Evolutionary conservation across 2,329 filamentous ascomycete genomes (phyloP).

Genomic region (Raffaelea ambrosiae): DNA sequence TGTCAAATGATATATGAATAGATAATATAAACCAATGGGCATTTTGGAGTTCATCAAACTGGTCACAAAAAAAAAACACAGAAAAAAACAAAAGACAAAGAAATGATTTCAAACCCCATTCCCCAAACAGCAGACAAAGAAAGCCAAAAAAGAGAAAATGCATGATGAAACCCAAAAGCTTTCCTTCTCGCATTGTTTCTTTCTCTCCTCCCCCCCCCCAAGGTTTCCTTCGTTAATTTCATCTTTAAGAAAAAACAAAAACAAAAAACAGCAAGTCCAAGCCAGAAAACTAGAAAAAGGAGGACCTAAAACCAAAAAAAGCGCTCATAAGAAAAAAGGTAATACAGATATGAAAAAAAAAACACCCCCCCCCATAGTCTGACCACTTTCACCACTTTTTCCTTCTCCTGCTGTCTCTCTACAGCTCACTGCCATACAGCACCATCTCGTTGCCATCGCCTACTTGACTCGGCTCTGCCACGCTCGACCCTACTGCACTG

Average conservation of each 20-base stretch:
- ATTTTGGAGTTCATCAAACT: background rate
- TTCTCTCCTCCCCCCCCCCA: no score
- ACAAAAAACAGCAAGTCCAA: background rate
- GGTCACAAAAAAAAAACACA: background rate
- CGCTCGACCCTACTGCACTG: conserved; percentile 25
- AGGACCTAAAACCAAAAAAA: background rate
- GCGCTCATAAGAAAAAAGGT: no score
- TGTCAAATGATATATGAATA: no score
- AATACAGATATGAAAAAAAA: background rate
- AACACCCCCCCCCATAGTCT: no score
- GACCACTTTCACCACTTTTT: conserved; percentile 1
- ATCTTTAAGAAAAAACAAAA: background rate
- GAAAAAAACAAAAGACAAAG: background rate
- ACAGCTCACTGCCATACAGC: conserved; percentile 9
- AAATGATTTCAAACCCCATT: background rate
- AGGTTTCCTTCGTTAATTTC: no score
- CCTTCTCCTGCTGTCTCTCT: background rate
- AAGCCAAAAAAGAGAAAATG: no score
- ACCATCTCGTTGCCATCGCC: conserved; percentile 15
- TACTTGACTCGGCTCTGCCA: conserved; percentile 12
- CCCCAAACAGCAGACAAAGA: no score
- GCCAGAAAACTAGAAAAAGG: background rate
- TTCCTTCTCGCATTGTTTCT: no score
- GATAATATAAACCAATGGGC: no score
- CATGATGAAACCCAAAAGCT: no score